These are phyloP conservation scores for Globisporangium perplexum DNA, from an alignment of 352 stramenopile genomes.

Conservation along the genomic window DNA sequence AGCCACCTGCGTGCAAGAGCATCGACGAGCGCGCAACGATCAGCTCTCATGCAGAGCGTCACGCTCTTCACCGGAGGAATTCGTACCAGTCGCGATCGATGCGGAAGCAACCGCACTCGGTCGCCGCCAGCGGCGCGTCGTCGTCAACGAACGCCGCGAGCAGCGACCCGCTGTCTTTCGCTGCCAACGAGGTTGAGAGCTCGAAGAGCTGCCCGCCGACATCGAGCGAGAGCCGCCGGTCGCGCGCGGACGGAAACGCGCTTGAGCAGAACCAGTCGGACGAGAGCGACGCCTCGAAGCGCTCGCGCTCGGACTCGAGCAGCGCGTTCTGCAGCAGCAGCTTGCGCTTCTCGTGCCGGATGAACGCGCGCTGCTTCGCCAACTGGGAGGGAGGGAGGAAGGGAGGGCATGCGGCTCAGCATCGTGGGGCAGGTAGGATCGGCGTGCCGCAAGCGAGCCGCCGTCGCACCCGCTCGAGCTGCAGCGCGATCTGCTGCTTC, in stretches of 20 bases:
- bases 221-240: conserved; percentile 53
- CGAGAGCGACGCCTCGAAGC: conserved; percentile 57
- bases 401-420: no score
- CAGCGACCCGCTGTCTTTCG: conserved; percentile 53
- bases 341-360: conserved; percentile 74
- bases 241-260: conserved; percentile 37
- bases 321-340: conserved; percentile 68
- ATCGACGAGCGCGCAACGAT: background rate
- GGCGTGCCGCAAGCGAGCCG: no score
- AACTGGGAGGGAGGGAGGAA: conserved; percentile 20
- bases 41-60: no score
- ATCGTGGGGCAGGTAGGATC: no score
- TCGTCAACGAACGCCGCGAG: conserved; percentile 60
- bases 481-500: conserved; percentile 52
- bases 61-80: no score
- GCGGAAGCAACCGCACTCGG: conserved; percentile 67
- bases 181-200: conserved; percentile 37
- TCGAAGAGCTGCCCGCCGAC: conserved; percentile 75
- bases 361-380: conserved; percentile 71
- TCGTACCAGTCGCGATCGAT: conserved; percentile 64
- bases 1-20: conserved; percentile 33
- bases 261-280: conserved; percentile 73
- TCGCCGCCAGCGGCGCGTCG: conserved; percentile 48
- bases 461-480: conserved; percentile 44
- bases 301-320: conserved; percentile 65